Evolutionary conservation across 192 early-diverging fungal species (phyloP).

Genomic region (Jimgerdemannia flammicorona): DNA sequence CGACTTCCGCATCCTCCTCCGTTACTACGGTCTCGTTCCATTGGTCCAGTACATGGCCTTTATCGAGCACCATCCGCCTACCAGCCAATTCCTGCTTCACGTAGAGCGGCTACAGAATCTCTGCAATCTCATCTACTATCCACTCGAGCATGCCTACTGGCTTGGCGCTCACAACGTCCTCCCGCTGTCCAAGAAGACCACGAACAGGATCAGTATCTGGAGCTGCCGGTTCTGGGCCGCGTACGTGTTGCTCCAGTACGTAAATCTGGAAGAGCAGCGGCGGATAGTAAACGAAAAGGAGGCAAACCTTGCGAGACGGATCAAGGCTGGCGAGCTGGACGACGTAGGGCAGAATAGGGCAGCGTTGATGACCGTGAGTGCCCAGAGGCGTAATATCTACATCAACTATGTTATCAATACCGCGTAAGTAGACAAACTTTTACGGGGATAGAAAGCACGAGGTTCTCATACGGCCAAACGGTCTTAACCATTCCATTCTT

Average conservation of each 20-base stretch:
- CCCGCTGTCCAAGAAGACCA: constrained; percentile 63
- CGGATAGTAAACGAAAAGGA: constrained; percentile 49
- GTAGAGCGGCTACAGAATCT: constrained; percentile 88
- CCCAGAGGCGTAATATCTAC: constrained; percentile 55
- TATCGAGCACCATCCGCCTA: constrained; percentile 70
- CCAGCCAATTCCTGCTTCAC: constrained; percentile 55
- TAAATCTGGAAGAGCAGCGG: constrained; percentile 69
- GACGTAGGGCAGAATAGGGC: constrained; percentile 52
- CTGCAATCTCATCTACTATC: constrained; percentile 85
- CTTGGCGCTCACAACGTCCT: constrained; percentile 83
- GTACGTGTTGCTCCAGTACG: constrained; percentile 89
- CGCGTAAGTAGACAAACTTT: constrained; percentile 50
- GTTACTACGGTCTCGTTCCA: constrained; percentile 79
- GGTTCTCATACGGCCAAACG: too few species aligned
- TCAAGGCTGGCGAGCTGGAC: constrained; percentile 50
- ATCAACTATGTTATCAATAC: constrained; percentile 84
- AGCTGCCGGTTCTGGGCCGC: constrained; percentile 95
- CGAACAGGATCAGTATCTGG: constrained; percentile 85
- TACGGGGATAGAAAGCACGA: too few species aligned
- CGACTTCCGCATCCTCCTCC: constrained; percentile 90
- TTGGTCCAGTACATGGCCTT: constrained; percentile 85
- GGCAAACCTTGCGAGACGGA: constrained; percentile 37
- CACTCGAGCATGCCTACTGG: constrained; percentile 96
- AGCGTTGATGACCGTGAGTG: constrained; percentile 58
- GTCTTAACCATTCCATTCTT: neutral